Percentiles rank a stretch among this genome's conserved stretches.
Conservation (phyloP, 2,329 filamentous ascomycete species). For the Zarea fungicola region DNA sequence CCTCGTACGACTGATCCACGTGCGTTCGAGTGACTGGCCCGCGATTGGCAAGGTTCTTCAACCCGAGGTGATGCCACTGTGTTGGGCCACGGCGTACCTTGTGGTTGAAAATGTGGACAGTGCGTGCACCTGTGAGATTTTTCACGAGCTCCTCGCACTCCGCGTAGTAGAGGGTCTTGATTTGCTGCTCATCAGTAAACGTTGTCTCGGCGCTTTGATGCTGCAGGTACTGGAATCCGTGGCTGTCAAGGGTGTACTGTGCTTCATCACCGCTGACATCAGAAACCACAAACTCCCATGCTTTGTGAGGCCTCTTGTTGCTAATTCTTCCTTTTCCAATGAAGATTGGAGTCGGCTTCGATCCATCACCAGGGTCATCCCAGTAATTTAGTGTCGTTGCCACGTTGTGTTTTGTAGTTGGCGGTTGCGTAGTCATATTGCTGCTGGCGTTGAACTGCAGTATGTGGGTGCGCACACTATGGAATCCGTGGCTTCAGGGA, state of each 20-base stretch:
- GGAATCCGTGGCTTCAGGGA: too few relatives aligned
- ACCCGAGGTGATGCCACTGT: constrained; percentile 61
- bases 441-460: neutral
- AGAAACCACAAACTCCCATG: constrained; percentile 39
- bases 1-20: constrained; percentile 50
- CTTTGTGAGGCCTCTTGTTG: constrained; percentile 26
- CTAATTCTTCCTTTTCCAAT: constrained; percentile 22
- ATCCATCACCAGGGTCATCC: constrained; percentile 37
- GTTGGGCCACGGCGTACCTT: constrained; percentile 54
- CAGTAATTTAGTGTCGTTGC: constrained; percentile 35
- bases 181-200: constrained; percentile 49
- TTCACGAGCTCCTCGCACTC: constrained; percentile 65
- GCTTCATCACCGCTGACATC: constrained; percentile 37
- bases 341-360: constrained; percentile 33
- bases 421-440: neutral
- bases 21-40: constrained; percentile 35
- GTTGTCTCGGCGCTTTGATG: constrained; percentile 26
- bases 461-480: too few relatives aligned
- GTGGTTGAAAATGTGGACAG: constrained; percentile 68
- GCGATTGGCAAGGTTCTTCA: constrained; percentile 55
- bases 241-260: constrained; percentile 34
- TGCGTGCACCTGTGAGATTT: constrained; percentile 50
- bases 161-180: constrained; percentile 63
- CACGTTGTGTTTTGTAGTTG: constrained; percentile 23
- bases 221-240: constrained; percentile 36